Percentiles rank a stretch among this genome's conserved stretches.
Conservation (phyloP, 768 basidiomycete genomes). For the Leccinum uliginosum region DNA sequence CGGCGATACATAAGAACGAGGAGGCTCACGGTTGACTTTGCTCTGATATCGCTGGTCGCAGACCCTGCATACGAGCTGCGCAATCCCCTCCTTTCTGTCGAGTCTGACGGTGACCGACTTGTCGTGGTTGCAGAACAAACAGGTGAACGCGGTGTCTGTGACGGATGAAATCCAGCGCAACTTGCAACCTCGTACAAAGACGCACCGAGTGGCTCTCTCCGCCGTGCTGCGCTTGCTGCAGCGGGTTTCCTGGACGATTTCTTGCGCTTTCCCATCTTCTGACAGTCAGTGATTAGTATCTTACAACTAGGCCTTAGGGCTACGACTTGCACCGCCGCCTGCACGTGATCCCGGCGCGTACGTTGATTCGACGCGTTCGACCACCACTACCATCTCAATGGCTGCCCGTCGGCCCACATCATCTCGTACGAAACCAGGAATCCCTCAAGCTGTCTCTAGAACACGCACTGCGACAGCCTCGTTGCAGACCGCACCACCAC, state of each 20-base stretch:
- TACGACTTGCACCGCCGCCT: not conserved
- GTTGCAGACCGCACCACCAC: conserved; percentile 22
- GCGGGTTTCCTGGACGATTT: conserved; percentile 82
- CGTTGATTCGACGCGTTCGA: conserved; percentile 30
- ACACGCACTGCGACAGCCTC: conserved; percentile 47
- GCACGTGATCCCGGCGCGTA: conserved; percentile 34
- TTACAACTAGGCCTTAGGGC: not conserved
- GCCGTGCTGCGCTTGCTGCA: conserved; percentile 56
- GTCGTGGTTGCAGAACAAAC: conserved; percentile 87
- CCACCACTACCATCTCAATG: conserved; percentile 38
- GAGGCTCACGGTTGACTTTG: conserved; percentile 75
- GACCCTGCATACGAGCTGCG: conserved; percentile 74
- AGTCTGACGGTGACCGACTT: conserved; percentile 82
- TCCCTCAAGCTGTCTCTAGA: conserved; percentile 35
- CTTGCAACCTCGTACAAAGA: not conserved
- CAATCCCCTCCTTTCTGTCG: conserved; percentile 82
- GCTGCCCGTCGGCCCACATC: conserved; percentile 57
- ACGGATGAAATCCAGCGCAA: conserved; percentile 1
- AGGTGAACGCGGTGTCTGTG: conserved; percentile 79
- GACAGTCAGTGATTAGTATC: not conserved
- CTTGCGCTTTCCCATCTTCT: conserved; percentile 81
- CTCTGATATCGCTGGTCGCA: conserved; percentile 87
- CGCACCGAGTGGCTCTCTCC: conserved; percentile 69
- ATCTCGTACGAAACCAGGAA: conserved; percentile 36
- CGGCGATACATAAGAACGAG: not conserved